Evolutionary conservation across 345 rosid genomes (phyloP).

Genomic region (Populus davidiana): DNA sequence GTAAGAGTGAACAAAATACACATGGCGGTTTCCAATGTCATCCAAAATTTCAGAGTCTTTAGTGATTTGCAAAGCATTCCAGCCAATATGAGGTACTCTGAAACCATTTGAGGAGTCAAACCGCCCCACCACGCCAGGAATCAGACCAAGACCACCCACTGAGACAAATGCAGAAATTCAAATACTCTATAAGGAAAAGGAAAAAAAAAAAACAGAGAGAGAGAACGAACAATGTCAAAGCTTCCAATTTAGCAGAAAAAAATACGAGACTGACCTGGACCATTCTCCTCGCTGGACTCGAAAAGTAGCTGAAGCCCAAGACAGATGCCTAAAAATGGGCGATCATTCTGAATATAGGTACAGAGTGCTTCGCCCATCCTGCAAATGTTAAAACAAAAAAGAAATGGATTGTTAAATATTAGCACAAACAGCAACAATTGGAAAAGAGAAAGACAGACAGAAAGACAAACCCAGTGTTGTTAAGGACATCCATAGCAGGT

Average conservation of each 20-base stretch:
- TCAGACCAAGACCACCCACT: slow-evolving; percentile 91
- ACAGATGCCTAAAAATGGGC: slow-evolving; percentile 95
- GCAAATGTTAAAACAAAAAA: slow-evolving; percentile 16
- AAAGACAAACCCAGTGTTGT: slow-evolving; percentile 55
- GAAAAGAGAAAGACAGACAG: background rate
- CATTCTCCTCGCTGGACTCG: slow-evolving; percentile 88
- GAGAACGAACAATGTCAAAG: background rate
- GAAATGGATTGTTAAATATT: background rate
- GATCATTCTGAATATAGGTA: slow-evolving; percentile 70
- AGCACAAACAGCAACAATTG: background rate
- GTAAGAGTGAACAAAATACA: slow-evolving; percentile 96
- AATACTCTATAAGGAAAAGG: background rate
- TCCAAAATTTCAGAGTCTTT: slow-evolving; percentile 74
- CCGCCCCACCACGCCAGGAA: slow-evolving; percentile 87
- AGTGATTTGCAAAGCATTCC: slow-evolving; percentile 84
- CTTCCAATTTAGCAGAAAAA: no score
- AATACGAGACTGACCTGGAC: slow-evolving; percentile 50
- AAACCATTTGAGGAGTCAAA: slow-evolving; percentile 77
- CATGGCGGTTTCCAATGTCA: slow-evolving; percentile 75
- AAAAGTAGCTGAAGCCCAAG: slow-evolving; percentile 93
- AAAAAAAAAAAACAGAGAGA: background rate
- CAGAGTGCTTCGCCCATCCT: slow-evolving; percentile 91
- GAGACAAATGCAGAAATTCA: slow-evolving; percentile 22
- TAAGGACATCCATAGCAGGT: slow-evolving; percentile 86
- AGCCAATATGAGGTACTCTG: slow-evolving; percentile 92